Evolutionary conservation across 148 eudicot species (phyloP).

Genomic region (Gaultheria prostrata): DNA sequence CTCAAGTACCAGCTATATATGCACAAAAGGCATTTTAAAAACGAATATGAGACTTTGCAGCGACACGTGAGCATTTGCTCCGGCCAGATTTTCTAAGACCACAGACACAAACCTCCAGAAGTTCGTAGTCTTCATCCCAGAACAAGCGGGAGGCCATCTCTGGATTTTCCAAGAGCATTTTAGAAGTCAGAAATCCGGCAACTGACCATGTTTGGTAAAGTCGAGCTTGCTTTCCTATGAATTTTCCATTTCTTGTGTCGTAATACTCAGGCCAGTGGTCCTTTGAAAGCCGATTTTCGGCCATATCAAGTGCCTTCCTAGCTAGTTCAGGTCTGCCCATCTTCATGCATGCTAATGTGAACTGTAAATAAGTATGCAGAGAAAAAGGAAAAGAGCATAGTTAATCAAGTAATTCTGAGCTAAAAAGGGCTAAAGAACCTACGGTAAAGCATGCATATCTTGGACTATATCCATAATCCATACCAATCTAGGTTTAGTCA

Average conservation of each 20-base stretch:
- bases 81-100: slow-evolving; percentile 59
- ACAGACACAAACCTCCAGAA: slow-evolving; percentile 79
- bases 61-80: slow-evolving; percentile 66
- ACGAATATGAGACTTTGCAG: slow-evolving; percentile 63
- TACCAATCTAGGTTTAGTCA: not conserved
- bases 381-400: not conserved
- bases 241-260: slow-evolving; percentile 75
- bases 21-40: slow-evolving; percentile 25
- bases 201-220: slow-evolving; percentile 89
- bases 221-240: slow-evolving; percentile 80
- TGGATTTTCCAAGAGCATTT: slow-evolving; percentile 73
- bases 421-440: not conserved
- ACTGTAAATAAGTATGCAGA: slow-evolving; percentile 36
- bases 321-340: slow-evolving; percentile 82
- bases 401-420: not conserved
- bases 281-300: slow-evolving; percentile 55
- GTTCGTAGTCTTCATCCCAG: slow-evolving; percentile 88
- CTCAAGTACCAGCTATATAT: not conserved
- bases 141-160: slow-evolving; percentile 61
- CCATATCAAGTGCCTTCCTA: slow-evolving; percentile 55
- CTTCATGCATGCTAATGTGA: slow-evolving; percentile 89
- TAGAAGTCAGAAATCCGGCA: slow-evolving; percentile 72
- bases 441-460: not conserved
- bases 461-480: not conserved
- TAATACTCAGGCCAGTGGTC: slow-evolving; percentile 91